Conservation (phyloP, 495 filamentous ascomycete species). For the Staphylotrichum tortipilum region DNA sequence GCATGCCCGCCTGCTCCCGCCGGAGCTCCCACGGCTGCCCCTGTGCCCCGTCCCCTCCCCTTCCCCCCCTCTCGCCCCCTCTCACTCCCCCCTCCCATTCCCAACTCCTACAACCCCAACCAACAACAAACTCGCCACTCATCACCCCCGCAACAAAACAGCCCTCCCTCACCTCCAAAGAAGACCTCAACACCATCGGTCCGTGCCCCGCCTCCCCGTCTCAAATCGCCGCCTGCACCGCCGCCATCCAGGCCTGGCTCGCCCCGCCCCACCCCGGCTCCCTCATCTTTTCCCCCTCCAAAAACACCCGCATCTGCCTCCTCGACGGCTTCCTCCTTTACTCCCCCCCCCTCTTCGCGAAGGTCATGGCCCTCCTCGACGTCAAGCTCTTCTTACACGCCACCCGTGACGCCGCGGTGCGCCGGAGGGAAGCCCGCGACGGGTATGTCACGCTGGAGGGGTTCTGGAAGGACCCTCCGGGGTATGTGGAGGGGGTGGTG, state of each 20-base stretch:
- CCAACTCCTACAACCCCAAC: too few relatives aligned
- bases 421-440: conserved; percentile 58
- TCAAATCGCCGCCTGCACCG: conserved; percentile 30
- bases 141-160: conserved; percentile 19
- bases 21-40: conserved; percentile 16
- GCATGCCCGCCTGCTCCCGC: conserved; percentile 8
- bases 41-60: not conserved
- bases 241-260: conserved; percentile 36
- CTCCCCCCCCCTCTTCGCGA: conserved; percentile 25
- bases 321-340: conserved; percentile 85
- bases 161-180: conserved; percentile 57
- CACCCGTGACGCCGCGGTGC: conserved; percentile 49
- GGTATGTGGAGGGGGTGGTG: conserved; percentile 89
- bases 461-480: conserved; percentile 89
- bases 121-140: conserved; percentile 6
- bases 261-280: conserved; percentile 27
- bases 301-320: conserved; percentile 37
- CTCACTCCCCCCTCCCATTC: not conserved
- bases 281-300: conserved; percentile 28
- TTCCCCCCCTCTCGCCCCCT: not conserved
- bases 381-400: conserved; percentile 68
- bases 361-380: conserved; percentile 53
- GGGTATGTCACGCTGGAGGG: conserved; percentile 86
- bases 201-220: conserved; percentile 35
- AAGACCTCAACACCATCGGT: conserved; percentile 63